phyloP scores from a whole-genome alignment of 225 moss, liverwort and hornwort species.

The Asterella californica region DNA sequence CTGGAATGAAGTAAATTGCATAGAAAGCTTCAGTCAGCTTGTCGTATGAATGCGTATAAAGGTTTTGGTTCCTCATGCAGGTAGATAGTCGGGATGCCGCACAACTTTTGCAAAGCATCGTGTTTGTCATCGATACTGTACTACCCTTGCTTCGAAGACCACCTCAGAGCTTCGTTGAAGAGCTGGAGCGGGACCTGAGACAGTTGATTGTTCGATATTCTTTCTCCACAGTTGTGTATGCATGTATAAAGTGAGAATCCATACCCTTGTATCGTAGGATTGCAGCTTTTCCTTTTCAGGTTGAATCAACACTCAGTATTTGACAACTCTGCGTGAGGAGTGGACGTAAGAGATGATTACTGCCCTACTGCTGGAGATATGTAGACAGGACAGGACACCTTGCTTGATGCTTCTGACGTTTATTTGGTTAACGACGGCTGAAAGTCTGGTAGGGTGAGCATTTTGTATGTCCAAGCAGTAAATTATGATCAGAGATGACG shows the following conservation, averaged over 20 bases:
- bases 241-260: constrained; percentile 75
- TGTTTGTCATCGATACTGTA: constrained; percentile 90
- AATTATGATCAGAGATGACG: neutral
- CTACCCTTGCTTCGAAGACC: constrained; percentile 85
- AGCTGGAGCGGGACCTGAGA: constrained; percentile 87
- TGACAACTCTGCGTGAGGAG: neutral
- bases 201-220: constrained; percentile 80
- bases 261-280: neutral
- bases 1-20: neutral
- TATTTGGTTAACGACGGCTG: neutral
- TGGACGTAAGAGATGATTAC: too few relatives aligned
- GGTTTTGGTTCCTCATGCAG: constrained; percentile 29
- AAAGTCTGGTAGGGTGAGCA: neutral
- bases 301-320: neutral
- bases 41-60: neutral
- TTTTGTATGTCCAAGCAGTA: neutral
- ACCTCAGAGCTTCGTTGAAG: constrained; percentile 84
- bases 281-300: neutral
- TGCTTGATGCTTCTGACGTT: neutral
- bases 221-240: constrained; percentile 85
- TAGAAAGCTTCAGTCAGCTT: neutral
- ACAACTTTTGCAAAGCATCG: constrained; percentile 91
- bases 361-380: neutral
- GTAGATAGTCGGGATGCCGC: constrained; percentile 79
- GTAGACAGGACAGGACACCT: neutral